phyloP scores from a whole-genome alignment of 306 rosid genomes.

The Quercus parvula region DNA sequence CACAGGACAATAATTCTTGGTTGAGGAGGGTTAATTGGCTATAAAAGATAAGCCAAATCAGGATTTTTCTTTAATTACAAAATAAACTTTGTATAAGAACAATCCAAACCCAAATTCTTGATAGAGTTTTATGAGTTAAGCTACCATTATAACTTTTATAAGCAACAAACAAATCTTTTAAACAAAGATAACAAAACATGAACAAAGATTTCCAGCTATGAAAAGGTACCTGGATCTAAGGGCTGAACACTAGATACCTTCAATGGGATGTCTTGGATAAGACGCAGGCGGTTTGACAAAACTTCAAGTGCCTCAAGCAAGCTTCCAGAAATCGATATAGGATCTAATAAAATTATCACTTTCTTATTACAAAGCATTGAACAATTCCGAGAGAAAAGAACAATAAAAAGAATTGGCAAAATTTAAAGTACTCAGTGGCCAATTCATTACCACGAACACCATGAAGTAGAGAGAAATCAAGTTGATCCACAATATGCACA shows the following conservation, averaged over 20 bases:
- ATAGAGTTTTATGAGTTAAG: not conserved
- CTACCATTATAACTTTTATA: not conserved
- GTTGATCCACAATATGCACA: conserved; percentile 72
- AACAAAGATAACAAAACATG: not conserved
- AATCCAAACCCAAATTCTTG: not conserved
- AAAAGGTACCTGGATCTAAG: too few species aligned
- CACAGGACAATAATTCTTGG: not conserved
- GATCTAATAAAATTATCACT: conserved; percentile 41
- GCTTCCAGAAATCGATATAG: conserved; percentile 60
- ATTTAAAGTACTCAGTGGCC: not conserved
- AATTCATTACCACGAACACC: conserved; percentile 56
- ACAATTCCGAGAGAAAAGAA: conserved; percentile 8
- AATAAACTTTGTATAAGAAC: too few species aligned
- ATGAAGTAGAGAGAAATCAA: conserved; percentile 82
- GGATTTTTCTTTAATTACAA: not conserved
- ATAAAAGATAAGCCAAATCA: not conserved
- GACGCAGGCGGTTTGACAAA: conserved; percentile 70
- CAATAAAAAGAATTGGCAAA: conserved; percentile 10
- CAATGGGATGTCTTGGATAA: too few species aligned
- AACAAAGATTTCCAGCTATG: too few species aligned
- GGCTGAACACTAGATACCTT: too few species aligned
- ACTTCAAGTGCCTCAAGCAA: conserved; percentile 69
- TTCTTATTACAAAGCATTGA: conserved; percentile 17
- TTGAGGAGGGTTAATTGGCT: not conserved
- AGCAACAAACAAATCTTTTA: not conserved